Evolutionary conservation across 2,329 filamentous ascomycete species (phyloP).

Genomic region (Cladosporium sp.): DNA sequence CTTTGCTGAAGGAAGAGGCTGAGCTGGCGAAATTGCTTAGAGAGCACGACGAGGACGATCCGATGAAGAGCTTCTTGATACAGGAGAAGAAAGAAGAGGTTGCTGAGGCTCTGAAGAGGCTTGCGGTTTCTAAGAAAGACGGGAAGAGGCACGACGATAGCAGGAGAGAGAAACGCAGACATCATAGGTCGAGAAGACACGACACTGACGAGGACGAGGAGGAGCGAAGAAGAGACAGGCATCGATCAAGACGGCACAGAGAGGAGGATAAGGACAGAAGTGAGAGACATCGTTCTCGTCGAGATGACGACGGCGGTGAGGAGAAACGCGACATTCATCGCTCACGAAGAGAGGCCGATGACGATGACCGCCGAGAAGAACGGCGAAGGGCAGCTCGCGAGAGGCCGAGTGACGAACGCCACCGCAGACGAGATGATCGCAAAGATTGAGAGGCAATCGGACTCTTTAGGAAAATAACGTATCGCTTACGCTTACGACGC

Average conservation of each 20-base stretch:
- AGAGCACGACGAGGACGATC: slow-evolving; percentile 83
- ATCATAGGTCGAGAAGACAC: slow-evolving; percentile 30
- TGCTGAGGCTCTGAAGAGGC: slow-evolving; percentile 60
- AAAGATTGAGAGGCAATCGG: not conserved
- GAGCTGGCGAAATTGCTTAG: slow-evolving; percentile 71
- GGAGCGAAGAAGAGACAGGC: slow-evolving; percentile 11
- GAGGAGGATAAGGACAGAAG: slow-evolving; percentile 8
- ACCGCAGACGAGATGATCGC: not conserved
- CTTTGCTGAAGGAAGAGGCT: slow-evolving; percentile 72
- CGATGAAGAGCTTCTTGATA: slow-evolving; percentile 89
- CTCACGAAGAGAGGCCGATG: slow-evolving; percentile 6
- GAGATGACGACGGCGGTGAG: not conserved
- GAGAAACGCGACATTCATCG: not conserved
- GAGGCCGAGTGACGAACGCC: not conserved
- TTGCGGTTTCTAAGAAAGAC: slow-evolving; percentile 49
- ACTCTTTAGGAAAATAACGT: too few relatives aligned
- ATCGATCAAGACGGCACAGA: slow-evolving; percentile 15
- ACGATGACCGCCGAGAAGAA: not conserved
- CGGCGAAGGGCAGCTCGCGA: not conserved
- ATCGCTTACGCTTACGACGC: too few relatives aligned
- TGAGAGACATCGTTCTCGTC: not conserved
- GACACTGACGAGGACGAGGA: slow-evolving; percentile 17
- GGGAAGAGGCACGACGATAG: slow-evolving; percentile 39
- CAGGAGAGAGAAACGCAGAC: slow-evolving; percentile 36
- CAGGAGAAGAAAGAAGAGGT: slow-evolving; percentile 90